Evolutionary conservation across 2,329 filamentous ascomycete genomes (phyloP), one percentile per base, ranked within the genome.

Genomic region (Trichoderma harzianum): DNA sequence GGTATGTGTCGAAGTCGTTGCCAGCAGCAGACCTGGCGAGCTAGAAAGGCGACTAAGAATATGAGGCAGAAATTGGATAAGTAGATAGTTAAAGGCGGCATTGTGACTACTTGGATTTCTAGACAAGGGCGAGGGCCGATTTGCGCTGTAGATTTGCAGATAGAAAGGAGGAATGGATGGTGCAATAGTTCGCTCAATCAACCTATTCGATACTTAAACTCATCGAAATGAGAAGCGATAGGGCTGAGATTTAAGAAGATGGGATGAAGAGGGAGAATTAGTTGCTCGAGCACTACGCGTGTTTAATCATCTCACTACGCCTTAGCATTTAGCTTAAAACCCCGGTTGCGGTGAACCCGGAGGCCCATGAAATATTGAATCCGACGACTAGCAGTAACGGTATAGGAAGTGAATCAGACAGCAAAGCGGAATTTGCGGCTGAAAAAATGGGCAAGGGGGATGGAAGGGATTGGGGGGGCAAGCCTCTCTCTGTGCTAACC

Each of bases 1-100:
- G 78, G 78, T 63, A 79, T 75, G 66, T 79, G 76, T 16, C 78
- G 75, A 43, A 79, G 68, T 5, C 77, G 76, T 53, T 76, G 71
- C 78, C 78, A 78, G n/a, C 68, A 70, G 28, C 70, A 77, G 28
- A 77, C 18, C 16, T 70, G 21, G 14, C 53, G 68, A 0, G 28
- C 32, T 28, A 36, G 7, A 7, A 58, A 69, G 21, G 28, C 32
- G 34, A 72, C 6, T 1, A 72, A 14, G 3, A 34, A 12, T 10
- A 58, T 30, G 26, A 69, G 39, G 51, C 66, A 64, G 28, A 53
- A 30, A 4, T 32, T 53, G 34, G 30, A 69, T 28, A 70, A 18
- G 1, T 58, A 43, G 21, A 70, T 60, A 5, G n/a, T 28, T 6
- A 60, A 11, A 16, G 21, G 21, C 34, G 66, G 5, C 70, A 72